Conservation (phyloP, 148 eudicot species). For the Heliamphora exappendiculata region DNA sequence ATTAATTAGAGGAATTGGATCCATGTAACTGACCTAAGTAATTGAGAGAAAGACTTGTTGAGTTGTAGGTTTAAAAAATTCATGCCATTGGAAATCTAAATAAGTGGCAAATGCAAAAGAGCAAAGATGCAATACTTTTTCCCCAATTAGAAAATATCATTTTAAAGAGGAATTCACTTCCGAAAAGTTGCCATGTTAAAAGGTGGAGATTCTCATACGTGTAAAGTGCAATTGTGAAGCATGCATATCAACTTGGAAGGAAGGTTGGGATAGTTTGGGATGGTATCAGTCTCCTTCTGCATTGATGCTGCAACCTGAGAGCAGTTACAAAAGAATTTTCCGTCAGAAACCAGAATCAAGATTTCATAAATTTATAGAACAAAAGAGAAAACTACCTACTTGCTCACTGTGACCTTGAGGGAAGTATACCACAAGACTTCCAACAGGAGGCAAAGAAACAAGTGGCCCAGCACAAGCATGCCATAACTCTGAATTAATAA, state of each 20-base stretch:
- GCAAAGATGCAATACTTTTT: slow-evolving; percentile 5
- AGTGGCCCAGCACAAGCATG: slow-evolving; percentile 99
- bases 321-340: slow-evolving; percentile 9
- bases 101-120: not conserved
- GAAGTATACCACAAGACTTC: slow-evolving; percentile 94
- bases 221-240: slow-evolving; percentile 88
- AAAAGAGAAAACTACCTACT: slow-evolving; percentile 38
- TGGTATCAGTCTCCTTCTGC: slow-evolving; percentile 80
- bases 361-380: not conserved
- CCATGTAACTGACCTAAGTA: not conserved
- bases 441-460: slow-evolving; percentile 83
- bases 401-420: slow-evolving; percentile 99
- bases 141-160: not conserved
- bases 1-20: not conserved
- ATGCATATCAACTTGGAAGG: slow-evolving; percentile 95
- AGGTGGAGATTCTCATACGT: slow-evolving; percentile 44
- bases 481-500: slow-evolving; percentile 86
- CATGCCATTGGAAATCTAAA: not conserved
- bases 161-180: not conserved
- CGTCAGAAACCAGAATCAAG: slow-evolving; percentile 12
- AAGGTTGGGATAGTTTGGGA: slow-evolving; percentile 92
- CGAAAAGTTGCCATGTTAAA: not conserved
- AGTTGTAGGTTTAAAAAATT: not conserved
- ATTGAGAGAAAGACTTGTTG: not conserved
- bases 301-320: slow-evolving; percentile 91